These are phyloP conservation scores for Breynia disticha DNA, from an alignment of 441 rosid species.

Conservation along the genomic window DNA sequence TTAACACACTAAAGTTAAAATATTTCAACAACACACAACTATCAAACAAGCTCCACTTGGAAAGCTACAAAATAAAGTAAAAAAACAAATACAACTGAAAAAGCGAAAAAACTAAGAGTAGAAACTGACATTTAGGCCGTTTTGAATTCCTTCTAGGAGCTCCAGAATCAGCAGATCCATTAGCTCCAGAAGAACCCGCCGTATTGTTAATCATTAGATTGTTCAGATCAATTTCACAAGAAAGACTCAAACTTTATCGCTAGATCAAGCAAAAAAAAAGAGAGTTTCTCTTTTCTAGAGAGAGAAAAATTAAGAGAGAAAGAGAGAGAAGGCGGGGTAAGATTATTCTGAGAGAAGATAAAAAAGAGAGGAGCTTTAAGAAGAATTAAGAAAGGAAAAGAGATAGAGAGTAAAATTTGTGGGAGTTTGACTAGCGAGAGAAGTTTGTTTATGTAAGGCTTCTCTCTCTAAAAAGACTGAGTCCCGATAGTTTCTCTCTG, in stretches of 20 bases:
- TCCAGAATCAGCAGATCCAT: conserved; percentile 59
- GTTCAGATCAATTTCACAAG: not conserved
- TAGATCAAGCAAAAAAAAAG: not conserved
- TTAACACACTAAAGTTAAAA: not conserved
- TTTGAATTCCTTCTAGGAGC: conserved; percentile 56
- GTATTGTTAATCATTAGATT: conserved; percentile 39
- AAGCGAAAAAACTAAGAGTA: not conserved
- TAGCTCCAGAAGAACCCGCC: conserved; percentile 50
- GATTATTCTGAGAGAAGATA: not conserved
- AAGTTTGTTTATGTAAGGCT: no score
- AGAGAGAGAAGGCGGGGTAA: not conserved
- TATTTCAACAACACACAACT: not conserved
- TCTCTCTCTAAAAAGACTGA: no score
- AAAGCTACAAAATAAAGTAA: not conserved
- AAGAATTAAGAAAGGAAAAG: not conserved
- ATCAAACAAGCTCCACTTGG: not conserved
- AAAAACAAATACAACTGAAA: not conserved
- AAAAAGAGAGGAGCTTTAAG: not conserved
- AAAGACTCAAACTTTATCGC: not conserved
- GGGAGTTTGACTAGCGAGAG: no score
- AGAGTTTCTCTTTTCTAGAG: not conserved
- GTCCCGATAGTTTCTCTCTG: no score
- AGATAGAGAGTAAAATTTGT: not conserved
- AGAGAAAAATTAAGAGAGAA: not conserved
- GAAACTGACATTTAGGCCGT: conserved; percentile 62